These are phyloP conservation scores for Echites panduratus DNA, from an alignment of 257 asterid genomes.

Conservation along the genomic window DNA sequence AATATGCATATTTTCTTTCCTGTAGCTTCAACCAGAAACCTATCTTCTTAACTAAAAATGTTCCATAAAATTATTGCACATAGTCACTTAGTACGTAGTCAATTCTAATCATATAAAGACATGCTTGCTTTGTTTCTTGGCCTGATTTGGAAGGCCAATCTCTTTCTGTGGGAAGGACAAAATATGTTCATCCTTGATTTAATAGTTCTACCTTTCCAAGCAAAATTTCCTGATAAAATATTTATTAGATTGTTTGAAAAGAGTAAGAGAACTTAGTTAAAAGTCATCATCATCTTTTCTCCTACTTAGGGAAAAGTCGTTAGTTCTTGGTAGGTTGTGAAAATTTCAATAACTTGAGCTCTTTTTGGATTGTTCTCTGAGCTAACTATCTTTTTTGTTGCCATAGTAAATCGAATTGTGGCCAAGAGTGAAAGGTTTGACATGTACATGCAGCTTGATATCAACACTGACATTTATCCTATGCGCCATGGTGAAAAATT, in stretches of 20 bases:
- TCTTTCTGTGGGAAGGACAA: neutral
- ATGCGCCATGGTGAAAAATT: slow-evolving; percentile 70
- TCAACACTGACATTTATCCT: slow-evolving; percentile 70
- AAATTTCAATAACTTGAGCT: neutral
- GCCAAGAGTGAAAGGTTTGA: slow-evolving; percentile 91
- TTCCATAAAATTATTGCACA: neutral
- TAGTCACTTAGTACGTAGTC: neutral
- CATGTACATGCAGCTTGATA: slow-evolving; percentile 71
- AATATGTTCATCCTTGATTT: neutral
- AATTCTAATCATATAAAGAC: neutral
- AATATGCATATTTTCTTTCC: neutral
- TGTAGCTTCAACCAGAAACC: neutral
- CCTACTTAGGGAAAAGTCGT: neutral
- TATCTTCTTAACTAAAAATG: neutral
- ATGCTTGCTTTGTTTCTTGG: neutral
- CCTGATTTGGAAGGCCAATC: neutral
- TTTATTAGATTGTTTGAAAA: neutral
- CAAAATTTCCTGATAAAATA: neutral
- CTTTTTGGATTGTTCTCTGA: neutral
- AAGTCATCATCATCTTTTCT: too few species aligned
- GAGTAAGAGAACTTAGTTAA: neutral
- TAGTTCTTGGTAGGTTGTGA: neutral
- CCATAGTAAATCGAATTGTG: slow-evolving; percentile 56
- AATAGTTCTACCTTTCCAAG: neutral
- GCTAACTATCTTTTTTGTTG: slow-evolving; percentile 5